Conservation (phyloP, 768 basidiomycete genomes). For the Nevesoporus exiguus region DNA sequence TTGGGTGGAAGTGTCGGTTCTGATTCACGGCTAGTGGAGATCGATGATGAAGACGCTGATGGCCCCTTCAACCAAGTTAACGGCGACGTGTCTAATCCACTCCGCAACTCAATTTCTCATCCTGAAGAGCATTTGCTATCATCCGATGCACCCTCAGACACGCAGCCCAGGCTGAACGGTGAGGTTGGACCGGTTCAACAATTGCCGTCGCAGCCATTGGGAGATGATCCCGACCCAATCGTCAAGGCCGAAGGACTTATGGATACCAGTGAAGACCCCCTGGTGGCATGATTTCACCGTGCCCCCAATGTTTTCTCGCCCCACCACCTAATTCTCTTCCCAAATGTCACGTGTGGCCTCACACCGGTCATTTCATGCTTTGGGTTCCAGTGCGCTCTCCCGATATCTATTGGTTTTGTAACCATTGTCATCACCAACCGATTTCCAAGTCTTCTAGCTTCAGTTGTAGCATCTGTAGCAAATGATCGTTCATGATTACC, state of each 20-base stretch:
- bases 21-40: conserved; percentile 28
- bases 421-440: conserved; percentile 26
- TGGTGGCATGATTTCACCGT: conserved; percentile 33
- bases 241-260: conserved; percentile 62
- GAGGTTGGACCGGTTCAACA: conserved; percentile 46
- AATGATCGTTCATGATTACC: conserved; percentile 36
- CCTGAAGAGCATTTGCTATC: conserved; percentile 21
- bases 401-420: conserved; percentile 34
- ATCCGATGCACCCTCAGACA: conserved; percentile 47
- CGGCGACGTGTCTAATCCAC: conserved; percentile 34
- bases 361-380: conserved; percentile 11
- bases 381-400: conserved; percentile 24
- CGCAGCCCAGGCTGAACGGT: conserved; percentile 46
- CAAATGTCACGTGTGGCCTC: conserved; percentile 7
- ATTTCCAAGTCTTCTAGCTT: conserved; percentile 20
- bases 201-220: conserved; percentile 46
- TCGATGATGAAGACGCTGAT: conserved; percentile 33
- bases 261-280: conserved; percentile 61
- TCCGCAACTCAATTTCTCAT: conserved; percentile 23
- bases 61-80: conserved; percentile 31
- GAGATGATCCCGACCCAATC: conserved; percentile 52
- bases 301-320: not conserved
- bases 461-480: conserved; percentile 32
- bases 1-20: conserved; percentile 16
- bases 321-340: conserved; percentile 7